Evolutionary conservation across 768 basidiomycete genomes (phyloP), one percentile per base, ranked within the genome.

Genomic region (Cubamyces sp.): DNA sequence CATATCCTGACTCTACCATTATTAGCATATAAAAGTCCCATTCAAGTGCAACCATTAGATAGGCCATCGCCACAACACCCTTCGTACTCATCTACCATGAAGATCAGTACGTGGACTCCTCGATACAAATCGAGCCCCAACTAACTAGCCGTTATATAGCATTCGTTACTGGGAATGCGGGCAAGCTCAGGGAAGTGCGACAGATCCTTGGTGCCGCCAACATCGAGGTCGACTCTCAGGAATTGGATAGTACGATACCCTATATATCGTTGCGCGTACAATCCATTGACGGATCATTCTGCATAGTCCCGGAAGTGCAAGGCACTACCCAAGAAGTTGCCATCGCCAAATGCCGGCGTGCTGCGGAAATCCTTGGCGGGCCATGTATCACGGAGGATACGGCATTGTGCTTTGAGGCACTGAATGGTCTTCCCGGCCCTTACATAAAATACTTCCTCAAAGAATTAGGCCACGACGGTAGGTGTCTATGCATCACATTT

Each of bases 381-480:
- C 80, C 87, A 8, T 85, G 84, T 65, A 86, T 87, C 68, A 94
- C 92, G 0, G 94, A 99, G 77, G 97, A 99, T 73, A 99, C 97
- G 0, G 94, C 97, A 0, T 83, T 99, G 6, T 92, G 90, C 66
- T 98, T 93, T 70, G 85, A 87, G 62, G 95, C 97, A 0, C 78
- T 98, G 18, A 84, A 88, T 19, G 96, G 94, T 0, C 83, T 99
- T 3, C 97, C 97, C 1, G 97, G 97, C 0, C 96, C 96, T 0
- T 99, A 96, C 76, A 96, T 99, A 81, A 99, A 99, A 70, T 81
- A 92, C 65, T 99, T 99, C 74, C 77, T 98, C 74, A 81, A 82
- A 46, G 82, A 81, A 25, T 74, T 98, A 5, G 96, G 96, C 2
- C 92, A 94, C 72, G 87, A 92, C 64, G 96, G 96, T 78, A 57